Evolutionary conservation across 805 yeast genomes (phyloP), one percentile per base, ranked within the genome.

Genomic region (Candida sphagnicola): DNA sequence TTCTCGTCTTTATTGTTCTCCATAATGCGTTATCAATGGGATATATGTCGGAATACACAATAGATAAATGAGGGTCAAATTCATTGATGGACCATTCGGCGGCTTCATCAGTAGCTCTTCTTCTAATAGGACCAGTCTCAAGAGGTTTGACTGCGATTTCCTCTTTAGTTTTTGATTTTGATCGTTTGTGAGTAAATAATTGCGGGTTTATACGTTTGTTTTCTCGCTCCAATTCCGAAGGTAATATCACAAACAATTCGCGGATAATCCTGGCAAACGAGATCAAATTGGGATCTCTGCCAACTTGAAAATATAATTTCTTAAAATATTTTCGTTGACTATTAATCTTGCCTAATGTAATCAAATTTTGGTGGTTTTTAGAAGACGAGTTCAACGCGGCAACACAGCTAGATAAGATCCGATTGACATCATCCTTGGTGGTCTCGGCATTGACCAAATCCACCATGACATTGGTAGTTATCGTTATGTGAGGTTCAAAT

Each of bases 401-500:
- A 10, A 72, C 57, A 40, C 85, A 66, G 37, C 80, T 70, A 19
- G 73, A 77, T 14, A 85, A 65, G 6, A 82, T 75, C 23, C 70
- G 66, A 43, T 75, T 75, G 1, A 79, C 82, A 41, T 82, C 86
- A 11, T 75, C 75, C 30, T 71, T 70, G 10, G 71, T 64, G 18
- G 66, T 57, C 10, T 44, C 54, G 13, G 58, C 44, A 34, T 64
- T 59, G 6, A 55, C 58, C 43, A 62, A 45, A 40, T 67, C 60
- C 18, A 81, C 62, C 1, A 58, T 63, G 23, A 85, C 63, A 41
- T 77, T 73, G n/a, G 87, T 72, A 2, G 88, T 78, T 18, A 85
- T 69, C 1, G 95, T 86, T 25, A 86, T 70, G 54, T 85, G 95
- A 3, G 95, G 95, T 44, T 77, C 84, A 49, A 85, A 80, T 21